Evolutionary conservation across 148 eudicot species (phyloP).

Genomic region (Fagopyrum esculentum): DNA sequence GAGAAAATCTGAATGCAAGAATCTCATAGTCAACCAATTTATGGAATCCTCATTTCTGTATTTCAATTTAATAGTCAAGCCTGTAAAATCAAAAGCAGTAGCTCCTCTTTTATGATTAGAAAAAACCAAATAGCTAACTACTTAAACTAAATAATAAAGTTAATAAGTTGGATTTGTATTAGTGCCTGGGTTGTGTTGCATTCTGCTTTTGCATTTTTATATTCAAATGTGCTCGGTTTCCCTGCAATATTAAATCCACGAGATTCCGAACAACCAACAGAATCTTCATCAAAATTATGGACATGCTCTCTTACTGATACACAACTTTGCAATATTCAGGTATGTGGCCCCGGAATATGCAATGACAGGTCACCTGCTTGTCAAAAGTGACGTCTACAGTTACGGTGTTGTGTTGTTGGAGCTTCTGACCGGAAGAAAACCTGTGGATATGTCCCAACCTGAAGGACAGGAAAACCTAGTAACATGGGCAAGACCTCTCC

Average conservation of each 20-base stretch:
- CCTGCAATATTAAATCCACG: neutral
- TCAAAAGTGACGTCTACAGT: slow-evolving; percentile 94
- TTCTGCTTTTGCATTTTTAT: neutral
- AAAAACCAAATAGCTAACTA: too few species aligned
- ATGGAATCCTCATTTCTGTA: too few species aligned
- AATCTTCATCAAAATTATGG: slow-evolving; percentile 2
- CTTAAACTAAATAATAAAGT: too few species aligned
- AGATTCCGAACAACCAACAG: neutral
- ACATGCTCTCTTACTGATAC: slow-evolving; percentile 6
- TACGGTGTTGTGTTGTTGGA: slow-evolving; percentile 92
- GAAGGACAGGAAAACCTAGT: slow-evolving; percentile 95
- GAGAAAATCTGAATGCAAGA: too few species aligned
- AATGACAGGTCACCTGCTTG: slow-evolving; percentile 97
- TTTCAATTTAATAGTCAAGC: too few species aligned
- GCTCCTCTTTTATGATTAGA: too few species aligned
- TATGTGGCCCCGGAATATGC: slow-evolving; percentile 99
- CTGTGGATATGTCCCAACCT: slow-evolving; percentile 91
- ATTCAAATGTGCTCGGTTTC: neutral
- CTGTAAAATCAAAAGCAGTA: too few species aligned
- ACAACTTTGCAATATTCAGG: slow-evolving; percentile 34
- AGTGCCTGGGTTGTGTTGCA: neutral
- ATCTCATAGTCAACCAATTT: too few species aligned
- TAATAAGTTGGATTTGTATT: too few species aligned
- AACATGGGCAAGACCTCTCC: slow-evolving; percentile 86
- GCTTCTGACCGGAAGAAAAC: slow-evolving; percentile 85